Evolutionary conservation across 306 rosid genomes (phyloP).

Genomic region (Astragalus membranaceus): DNA sequence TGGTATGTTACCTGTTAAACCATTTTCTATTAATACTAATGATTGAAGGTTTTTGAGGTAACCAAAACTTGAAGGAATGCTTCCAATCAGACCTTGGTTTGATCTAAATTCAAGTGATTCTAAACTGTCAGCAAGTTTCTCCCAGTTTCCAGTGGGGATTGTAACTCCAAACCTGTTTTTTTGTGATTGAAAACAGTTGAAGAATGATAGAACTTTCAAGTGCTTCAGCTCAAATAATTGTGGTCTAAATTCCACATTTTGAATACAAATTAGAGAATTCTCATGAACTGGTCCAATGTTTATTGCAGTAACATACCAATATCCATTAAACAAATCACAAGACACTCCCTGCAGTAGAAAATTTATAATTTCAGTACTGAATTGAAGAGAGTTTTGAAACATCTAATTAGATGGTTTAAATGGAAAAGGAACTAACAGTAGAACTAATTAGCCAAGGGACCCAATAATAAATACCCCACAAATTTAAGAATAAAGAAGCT

Average conservation of each 20-base stretch:
- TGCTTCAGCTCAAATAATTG: constrained; percentile 57
- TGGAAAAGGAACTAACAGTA: too few species aligned
- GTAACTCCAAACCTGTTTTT: constrained; percentile 28
- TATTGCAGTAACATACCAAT: constrained; percentile 75
- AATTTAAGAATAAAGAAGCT: background rate
- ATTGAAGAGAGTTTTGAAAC: background rate
- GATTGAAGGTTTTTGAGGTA: constrained; percentile 68
- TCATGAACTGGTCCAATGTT: constrained; percentile 79
- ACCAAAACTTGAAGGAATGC: constrained; percentile 50
- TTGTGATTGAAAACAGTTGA: constrained; percentile 60
- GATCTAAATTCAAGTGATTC: constrained; percentile 75
- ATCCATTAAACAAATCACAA: constrained; percentile 74
- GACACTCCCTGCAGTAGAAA: constrained; percentile 73
- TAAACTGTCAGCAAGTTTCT: constrained; percentile 49
- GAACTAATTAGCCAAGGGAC: background rate
- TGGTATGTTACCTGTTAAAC: constrained; percentile 60
- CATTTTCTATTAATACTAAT: constrained; percentile 54
- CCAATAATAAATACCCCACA: background rate
- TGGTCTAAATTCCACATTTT: constrained; percentile 43
- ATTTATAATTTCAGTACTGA: background rate
- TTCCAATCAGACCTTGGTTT: constrained; percentile 59
- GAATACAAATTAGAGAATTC: constrained; percentile 62
- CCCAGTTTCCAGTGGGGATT: constrained; percentile 61
- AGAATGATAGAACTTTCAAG: constrained; percentile 62
- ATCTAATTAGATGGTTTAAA: too few species aligned